These are phyloP conservation scores for Penicillium verhagenii DNA, from an alignment of 495 filamentous ascomycete species.

Conservation along the genomic window DNA sequence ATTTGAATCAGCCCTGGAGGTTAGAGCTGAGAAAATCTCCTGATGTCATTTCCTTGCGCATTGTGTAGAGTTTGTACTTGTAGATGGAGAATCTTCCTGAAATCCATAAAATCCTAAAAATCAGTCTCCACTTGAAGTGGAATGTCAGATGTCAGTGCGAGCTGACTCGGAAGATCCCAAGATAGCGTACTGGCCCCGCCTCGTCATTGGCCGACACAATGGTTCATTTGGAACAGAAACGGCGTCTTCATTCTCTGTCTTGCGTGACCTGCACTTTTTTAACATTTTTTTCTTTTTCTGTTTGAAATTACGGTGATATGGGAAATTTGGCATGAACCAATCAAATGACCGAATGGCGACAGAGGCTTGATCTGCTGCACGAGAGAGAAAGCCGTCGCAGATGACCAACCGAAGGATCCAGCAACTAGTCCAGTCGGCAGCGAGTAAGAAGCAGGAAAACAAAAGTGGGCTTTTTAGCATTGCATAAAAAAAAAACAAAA, in stretches of 20 bases:
- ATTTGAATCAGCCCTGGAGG: too few relatives aligned
- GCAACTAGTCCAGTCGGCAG: not conserved
- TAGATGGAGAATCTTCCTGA: not conserved
- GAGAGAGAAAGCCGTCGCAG: conserved; percentile 8
- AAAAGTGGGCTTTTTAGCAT: not conserved
- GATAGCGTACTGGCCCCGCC: conserved; percentile 14
- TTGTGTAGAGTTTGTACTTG: not conserved
- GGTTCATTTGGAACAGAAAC: conserved; percentile 17
- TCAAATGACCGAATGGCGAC: not conserved
- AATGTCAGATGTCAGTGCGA: conserved; percentile 38
- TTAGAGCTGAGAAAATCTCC: too few relatives aligned
- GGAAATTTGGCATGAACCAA: not conserved
- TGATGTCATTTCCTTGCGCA: conserved; percentile 8
- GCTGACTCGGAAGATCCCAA: conserved; percentile 21
- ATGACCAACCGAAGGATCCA: conserved; percentile 8
- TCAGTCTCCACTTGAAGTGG: conserved; percentile 7
- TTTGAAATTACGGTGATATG: not conserved
- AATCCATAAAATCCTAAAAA: too few relatives aligned
- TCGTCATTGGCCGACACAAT: conserved; percentile 15
- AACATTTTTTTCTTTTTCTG: not conserved
- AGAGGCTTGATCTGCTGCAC: conserved; percentile 7
- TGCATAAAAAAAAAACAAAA: conserved; percentile 12
- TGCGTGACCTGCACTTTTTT: not conserved
- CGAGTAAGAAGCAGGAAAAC: conserved; percentile 2
- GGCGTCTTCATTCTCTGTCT: conserved; percentile 4